Percentiles rank a stretch among this genome's conserved stretches.
Conservation (phyloP, 768 basidiomycete species). For the Exidia glandulosa region DNA sequence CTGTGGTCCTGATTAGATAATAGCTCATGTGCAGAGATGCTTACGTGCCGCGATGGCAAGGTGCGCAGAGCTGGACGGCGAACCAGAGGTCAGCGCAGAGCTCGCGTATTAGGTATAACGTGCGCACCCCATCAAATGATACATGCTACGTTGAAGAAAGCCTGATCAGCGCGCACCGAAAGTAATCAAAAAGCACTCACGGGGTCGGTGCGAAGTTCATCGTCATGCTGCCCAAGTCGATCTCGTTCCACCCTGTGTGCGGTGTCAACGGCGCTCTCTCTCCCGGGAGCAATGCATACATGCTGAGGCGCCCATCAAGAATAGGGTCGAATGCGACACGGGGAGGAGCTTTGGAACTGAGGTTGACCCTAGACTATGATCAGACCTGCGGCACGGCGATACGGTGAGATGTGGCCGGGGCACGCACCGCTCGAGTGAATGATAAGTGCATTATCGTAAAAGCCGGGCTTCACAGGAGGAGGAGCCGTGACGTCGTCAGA, state of each 20-base stretch:
- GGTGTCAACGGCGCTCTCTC: neutral
- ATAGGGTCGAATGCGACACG: neutral
- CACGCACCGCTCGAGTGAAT: conserved; percentile 17
- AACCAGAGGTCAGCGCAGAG: neutral
- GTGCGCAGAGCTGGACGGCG: neutral
- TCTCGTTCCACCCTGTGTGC: neutral
- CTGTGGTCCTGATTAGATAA: neutral
- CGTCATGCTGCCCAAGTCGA: neutral
- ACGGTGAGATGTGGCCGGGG: neutral
- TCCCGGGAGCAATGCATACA: neutral
- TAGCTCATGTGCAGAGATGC: neutral
- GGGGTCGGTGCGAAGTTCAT: neutral
- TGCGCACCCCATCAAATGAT: neutral
- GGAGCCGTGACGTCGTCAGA: conserved; percentile 2
- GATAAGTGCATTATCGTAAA: conserved; percentile 12
- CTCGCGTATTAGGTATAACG: neutral
- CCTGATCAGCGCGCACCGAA: too few relatives aligned
- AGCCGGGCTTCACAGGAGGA: conserved; percentile 7
- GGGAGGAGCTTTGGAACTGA: neutral
- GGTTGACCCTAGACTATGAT: neutral
- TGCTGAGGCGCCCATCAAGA: neutral
- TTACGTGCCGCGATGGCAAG: neutral
- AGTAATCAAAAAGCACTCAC: too few relatives aligned
- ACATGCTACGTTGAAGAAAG: too few relatives aligned
- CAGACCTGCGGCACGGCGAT: neutral